Evolutionary conservation across 2,329 filamentous ascomycete species (phyloP), one percentile per base, ranked within the genome.

Genomic region (Aspergillus ochraceus): DNA sequence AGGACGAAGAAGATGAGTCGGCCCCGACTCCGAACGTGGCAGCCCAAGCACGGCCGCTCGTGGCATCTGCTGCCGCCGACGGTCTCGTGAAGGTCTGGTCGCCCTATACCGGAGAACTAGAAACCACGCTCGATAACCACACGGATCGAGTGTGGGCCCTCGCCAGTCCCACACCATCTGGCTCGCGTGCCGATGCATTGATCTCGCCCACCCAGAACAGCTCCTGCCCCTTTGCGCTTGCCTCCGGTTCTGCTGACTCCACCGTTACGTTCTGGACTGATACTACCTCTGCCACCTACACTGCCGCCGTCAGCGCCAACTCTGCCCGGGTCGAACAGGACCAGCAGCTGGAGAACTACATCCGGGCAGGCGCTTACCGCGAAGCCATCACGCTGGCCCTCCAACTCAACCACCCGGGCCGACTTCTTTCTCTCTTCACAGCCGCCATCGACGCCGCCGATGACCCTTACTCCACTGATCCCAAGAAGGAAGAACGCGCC

Each of bases 51-150:
- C 70, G 70, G 12, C 77, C 78, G 11, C 68, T 79, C 12, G 68
- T 97, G 59, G 92, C 90, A 36, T 96, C 90, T 65, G 93, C 95
- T 14, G 95, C 91, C 45, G 93, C 92, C 60, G 96, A 99, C 75
- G 95, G 95, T 2, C 84, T 99, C 3, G 92, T 99, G 60, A 99
- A 98, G 77, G 87, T 99, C 32, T 99, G 95, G 95, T 91, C 97
- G 68, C 90, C 90, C 12, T 89, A 90, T 71, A 88, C 85, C 1
- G 92, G 93, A 51, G 95, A 98, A 75, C 83, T 88, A 2, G 91
- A 93, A 66, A 90, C 90, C 65, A 99, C 95, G 0, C 84, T 99
- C 4, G 95, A 99, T 77, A 98, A 98, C 77, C 95, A 99, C 75
- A 92, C 92, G 68, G 95, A 99, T 77, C 87, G 95, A 59, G 93